Evolutionary conservation across 192 early-diverging fungal species (phyloP).

Genomic region (Podila verticillata): DNA sequence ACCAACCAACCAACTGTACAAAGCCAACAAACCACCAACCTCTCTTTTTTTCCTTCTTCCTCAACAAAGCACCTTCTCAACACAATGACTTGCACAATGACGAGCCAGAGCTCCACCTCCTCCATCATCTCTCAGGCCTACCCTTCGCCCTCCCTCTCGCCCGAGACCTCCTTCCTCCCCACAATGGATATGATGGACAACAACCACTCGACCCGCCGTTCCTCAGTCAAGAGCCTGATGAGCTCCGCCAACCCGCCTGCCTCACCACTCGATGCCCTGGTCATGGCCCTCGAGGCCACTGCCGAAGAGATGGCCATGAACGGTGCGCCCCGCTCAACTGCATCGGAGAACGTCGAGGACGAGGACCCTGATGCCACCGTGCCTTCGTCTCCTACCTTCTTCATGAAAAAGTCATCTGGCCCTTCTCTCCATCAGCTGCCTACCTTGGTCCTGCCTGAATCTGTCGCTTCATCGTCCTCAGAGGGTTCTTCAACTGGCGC

Average conservation of each 20-base stretch:
- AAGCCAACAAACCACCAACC: too few relatives aligned
- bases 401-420: conserved; percentile 22
- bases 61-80: neutral
- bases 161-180: conserved; percentile 14
- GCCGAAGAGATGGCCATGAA: conserved; percentile 20
- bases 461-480: conserved; percentile 10
- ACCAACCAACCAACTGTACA: too few relatives aligned
- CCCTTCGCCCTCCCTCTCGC: conserved; percentile 45
- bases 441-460: conserved; percentile 17
- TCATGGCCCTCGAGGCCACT: conserved; percentile 51
- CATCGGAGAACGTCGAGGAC: conserved; percentile 5
- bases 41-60: too few relatives aligned
- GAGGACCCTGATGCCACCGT: conserved; percentile 51
- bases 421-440: conserved; percentile 38
- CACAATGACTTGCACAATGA: conserved; percentile 2
- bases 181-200: conserved; percentile 1
- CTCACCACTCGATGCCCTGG: conserved; percentile 49
- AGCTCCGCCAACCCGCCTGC: conserved; percentile 20
- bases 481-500: conserved; percentile 1
- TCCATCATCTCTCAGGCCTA: conserved; percentile 9
- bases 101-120: neutral
- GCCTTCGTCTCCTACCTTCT: conserved; percentile 36
- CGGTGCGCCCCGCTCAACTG: neutral
- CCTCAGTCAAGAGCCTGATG: conserved; percentile 26
- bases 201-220: conserved; percentile 2